Evolutionary conservation across 495 filamentous ascomycete genomes (phyloP), one percentile per base, ranked within the genome.

Genomic region (Lasiosphaeria miniovina): DNA sequence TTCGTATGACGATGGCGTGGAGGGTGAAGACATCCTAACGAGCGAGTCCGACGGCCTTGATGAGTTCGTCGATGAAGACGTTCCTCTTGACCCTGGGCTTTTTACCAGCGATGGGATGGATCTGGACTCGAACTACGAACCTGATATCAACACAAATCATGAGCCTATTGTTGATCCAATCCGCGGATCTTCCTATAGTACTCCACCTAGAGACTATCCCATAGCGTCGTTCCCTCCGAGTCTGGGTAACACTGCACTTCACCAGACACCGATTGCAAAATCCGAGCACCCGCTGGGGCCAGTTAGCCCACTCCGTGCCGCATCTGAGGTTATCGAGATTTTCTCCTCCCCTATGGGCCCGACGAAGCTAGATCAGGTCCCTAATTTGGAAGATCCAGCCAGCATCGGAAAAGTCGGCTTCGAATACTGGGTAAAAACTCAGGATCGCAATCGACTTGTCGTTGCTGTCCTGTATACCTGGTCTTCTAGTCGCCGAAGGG

Each of bases 21-120:
- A 11, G 43, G 43, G 15, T 36, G 82, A 80, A 33, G 81, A 85
- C 54, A 49, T 70, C 11, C 52, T 78, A 17, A 75, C 71, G 10
- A 75, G 71, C 52, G 77, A 76, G 4, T 81, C 78, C n/a, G 72
- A 77, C 33, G 75, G 77, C 45, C 75, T 75, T 52, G 70, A 75
- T 36, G 76, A 81, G 10, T 77, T 77, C 48, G 62, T 77, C 33
- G 67, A 70, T 17, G 60, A 74, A 24, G 70, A 74, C 36, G 61
- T 70, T 4, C 6, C 17, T 7, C 17, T 11, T 48, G n/a, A 41
- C 14, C 3, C 32, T 33, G 34, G 6, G 52, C 36, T 55, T 11
- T 0, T 53, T 32, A 36, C 41, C 17, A 54, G 45, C 11, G 58
- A 62, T 15, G 49, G 46, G 17, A 67, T 70, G 63, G 55, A 68